Evolutionary conservation across 2,329 filamentous ascomycete genomes (phyloP).

Genomic region (Diaporthe australafricana): DNA sequence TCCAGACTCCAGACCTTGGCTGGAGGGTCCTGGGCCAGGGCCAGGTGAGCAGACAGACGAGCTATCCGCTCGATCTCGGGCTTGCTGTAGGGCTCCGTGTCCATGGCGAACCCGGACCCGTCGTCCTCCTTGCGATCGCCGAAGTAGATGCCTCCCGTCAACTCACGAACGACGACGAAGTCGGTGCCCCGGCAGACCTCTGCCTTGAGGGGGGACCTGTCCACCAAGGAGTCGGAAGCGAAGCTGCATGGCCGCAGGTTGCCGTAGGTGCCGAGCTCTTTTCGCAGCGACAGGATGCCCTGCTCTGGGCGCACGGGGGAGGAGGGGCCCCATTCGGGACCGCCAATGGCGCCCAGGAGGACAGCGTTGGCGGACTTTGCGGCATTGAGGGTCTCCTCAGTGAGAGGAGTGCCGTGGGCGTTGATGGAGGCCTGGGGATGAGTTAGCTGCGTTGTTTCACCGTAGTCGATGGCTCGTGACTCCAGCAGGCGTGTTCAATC

Average conservation of each 20-base stretch:
- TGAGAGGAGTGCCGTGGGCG: conserved; percentile 80
- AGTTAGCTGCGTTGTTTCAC: conserved; percentile 24
- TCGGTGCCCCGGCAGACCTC: conserved; percentile 87
- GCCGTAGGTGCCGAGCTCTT: conserved; percentile 92
- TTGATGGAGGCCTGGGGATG: conserved; percentile 85
- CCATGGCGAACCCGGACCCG: conserved; percentile 79
- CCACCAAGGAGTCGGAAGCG: conserved; percentile 85
- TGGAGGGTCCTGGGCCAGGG: conserved; percentile 80
- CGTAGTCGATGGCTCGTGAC: neutral
- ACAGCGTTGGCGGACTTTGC: conserved; percentile 90
- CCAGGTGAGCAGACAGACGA: conserved; percentile 83
- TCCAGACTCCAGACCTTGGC: conserved; percentile 87
- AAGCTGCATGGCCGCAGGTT: conserved; percentile 98
- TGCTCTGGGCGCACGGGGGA: conserved; percentile 86
- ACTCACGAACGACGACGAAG: conserved; percentile 91
- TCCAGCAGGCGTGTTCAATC: neutral
- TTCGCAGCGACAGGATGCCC: conserved; percentile 89
- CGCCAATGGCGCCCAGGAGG: conserved; percentile 92
- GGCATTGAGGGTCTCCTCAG: conserved; percentile 83
- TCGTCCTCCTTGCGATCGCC: conserved; percentile 86
- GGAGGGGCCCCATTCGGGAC: conserved; percentile 95
- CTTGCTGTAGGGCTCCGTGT: conserved; percentile 88
- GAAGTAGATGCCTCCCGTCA: conserved; percentile 96
- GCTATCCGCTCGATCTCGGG: conserved; percentile 90
- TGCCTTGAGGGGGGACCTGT: conserved; percentile 87